These are phyloP conservation scores for Sphaerobolus stellatus DNA, from an alignment of 1,284 basidiomycete species.

Conservation along the genomic window DNA sequence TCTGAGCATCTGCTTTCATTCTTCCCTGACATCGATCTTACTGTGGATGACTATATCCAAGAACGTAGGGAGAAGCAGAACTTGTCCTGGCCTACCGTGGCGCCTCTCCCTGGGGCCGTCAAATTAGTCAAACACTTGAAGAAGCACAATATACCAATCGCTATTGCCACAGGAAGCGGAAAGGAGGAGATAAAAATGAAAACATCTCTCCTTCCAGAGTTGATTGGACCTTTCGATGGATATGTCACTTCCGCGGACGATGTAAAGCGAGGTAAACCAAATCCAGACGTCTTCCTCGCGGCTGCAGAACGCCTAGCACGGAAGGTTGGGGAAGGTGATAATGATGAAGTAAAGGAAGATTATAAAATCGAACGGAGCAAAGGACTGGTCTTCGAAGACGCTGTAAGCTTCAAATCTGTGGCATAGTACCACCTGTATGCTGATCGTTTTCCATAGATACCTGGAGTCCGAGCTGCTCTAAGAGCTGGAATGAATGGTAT, in stretches of 20 bases:
- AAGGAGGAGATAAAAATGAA: slow-evolving; percentile 66
- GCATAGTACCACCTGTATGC: background rate
- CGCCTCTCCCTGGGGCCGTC: slow-evolving; percentile 64
- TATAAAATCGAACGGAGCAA: slow-evolving; percentile 50
- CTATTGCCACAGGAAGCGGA: slow-evolving; percentile 70
- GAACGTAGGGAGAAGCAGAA: slow-evolving; percentile 61
- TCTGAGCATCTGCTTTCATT: slow-evolving; percentile 66
- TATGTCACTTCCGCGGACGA: slow-evolving; percentile 72
- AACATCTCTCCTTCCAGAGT: slow-evolving; percentile 53
- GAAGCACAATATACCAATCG: slow-evolving; percentile 65
- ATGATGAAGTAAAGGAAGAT: slow-evolving; percentile 34
- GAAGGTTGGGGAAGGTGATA: slow-evolving; percentile 51
- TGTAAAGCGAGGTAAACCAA: slow-evolving; percentile 58
- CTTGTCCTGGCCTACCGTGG: slow-evolving; percentile 61
- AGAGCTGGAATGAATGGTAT: slow-evolving; percentile 77
- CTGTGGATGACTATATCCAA: slow-evolving; percentile 55
- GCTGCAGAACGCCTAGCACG: slow-evolving; percentile 60
- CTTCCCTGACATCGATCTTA: slow-evolving; percentile 68
- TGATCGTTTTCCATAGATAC: slow-evolving; percentile 36
- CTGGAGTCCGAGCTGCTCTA: slow-evolving; percentile 72
- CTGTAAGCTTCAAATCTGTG: slow-evolving; percentile 20
- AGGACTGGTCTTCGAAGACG: slow-evolving; percentile 78
- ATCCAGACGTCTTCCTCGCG: slow-evolving; percentile 71
- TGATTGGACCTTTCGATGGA: slow-evolving; percentile 60
- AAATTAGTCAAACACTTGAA: slow-evolving; percentile 66